Base-by-base conservation (phyloP, 768 basidiomycete genomes). In the Tylopilus cervinicoccineus region DNA sequence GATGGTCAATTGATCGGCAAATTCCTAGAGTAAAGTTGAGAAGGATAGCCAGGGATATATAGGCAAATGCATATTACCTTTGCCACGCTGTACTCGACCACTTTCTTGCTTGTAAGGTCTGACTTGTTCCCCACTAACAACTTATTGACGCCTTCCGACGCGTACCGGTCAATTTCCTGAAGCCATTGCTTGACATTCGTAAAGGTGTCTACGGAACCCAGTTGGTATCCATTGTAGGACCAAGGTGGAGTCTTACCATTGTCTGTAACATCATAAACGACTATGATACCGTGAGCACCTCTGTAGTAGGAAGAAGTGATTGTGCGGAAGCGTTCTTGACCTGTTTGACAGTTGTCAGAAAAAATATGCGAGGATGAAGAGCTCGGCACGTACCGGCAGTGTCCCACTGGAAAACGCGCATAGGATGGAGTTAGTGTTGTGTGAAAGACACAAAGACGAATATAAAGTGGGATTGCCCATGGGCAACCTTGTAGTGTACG, bases 241-340 rank as follows among this genome's bases (percentile, higher is more conserved):
- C 29, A 17, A 44, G 40, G 33, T 17, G 43, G 13, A 14, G 40
- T 12, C 73, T 38, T 52, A 87, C 88, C 91, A 62, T 89, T 91
- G 73, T 97, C 94, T 36, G 93, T 95, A 45, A 97, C 93, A 67
- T 93, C 90, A 74, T 97, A 98, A n/a, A 98, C 94, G 42, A 98
- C 88, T 62, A 98, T 88, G 66, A 98, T 98, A 54, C 96, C 96
- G 66, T 95, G 93, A 40, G 96, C 96, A 34, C 96, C 96, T 51
- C 96, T 83, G 76, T 99, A 99, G 78, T 99, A 99, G n/a, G 94
- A 92, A 4, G 94, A 93, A 7, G 96, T 98, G 68, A 99, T 99
- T 13, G 96, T 98, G 53, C 96, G 83, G 86, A 97, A 97, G 26
- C 94, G 84, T 70, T 99, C 96, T 70, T 99, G 96, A 32, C 96